Evolutionary conservation across 257 asterid species (phyloP), one percentile per base, ranked within the genome.

Genomic region (Plantago elongata): DNA sequence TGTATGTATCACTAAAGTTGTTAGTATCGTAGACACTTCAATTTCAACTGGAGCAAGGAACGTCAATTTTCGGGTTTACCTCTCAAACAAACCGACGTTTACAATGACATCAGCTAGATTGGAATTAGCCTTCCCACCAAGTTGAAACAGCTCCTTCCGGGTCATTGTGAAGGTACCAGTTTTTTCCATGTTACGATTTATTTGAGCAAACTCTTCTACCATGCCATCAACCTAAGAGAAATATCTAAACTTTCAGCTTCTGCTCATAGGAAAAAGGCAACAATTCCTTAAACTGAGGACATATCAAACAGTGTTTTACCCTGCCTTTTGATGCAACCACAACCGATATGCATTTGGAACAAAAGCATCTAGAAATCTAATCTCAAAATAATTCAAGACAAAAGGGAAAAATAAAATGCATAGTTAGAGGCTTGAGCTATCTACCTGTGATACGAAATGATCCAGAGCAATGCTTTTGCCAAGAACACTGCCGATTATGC

Each of bases 391-490:
- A 11, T 37, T 15, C 13, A 34, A 51, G 14, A 44, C 42, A 51
- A 45, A 16, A 37, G 11, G 22, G 9, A 61, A 45, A 55, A 58
- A 13, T 5, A 4, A 8, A 16, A 29, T 13, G 40, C n/a, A 45
- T 29, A 68, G 44, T 42, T 11, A 27, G 48, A 57, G 11, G 43
- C 29, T 52, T 51, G 40, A 34, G 5, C 44, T 47, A 40, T 45
- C 71, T 77, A 92, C 99, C 95, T 93, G 99, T n/a, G 97, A 87
- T n/a, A 87, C 95, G 72, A 89, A 93, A 76, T 87, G 79, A 74
- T 93, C 99, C 15, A 93, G 80, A 42, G 99, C 99, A 73, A 93
- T 87, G 69, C 99, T 93, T 79, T 93, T 97, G 56, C 96, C 95
- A 69, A 93, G 99, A 66, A 93, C 97, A 34, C 96, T 81, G 50